Conservation (phyloP, 345 rosid genomes). For the Carallia pectinifolia region DNA sequence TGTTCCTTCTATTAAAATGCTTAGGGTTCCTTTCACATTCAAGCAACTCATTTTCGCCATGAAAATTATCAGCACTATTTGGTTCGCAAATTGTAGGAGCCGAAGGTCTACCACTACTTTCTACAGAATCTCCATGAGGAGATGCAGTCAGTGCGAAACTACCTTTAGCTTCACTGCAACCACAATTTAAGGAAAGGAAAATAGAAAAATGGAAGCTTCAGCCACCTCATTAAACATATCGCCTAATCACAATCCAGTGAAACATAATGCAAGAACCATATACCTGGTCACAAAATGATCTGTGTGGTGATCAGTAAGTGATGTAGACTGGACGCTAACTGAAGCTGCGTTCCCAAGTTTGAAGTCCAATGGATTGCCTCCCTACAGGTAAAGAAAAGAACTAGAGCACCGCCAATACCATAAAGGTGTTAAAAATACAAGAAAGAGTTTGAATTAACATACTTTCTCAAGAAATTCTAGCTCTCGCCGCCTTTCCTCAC, state of each 20-base stretch:
- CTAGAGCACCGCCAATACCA: constrained; percentile 5
- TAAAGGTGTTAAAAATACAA: constrained; percentile 18
- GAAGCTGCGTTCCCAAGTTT: constrained; percentile 74
- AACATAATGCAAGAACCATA: constrained; percentile 21
- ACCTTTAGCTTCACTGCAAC: constrained; percentile 87
- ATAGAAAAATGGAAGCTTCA: constrained; percentile 16
- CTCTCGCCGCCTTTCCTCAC: constrained; percentile 93
- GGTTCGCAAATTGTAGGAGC: constrained; percentile 71
- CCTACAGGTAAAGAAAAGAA: constrained; percentile 50
- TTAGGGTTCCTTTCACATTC: constrained; percentile 49
- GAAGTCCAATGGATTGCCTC: constrained; percentile 98
- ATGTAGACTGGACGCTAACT: constrained; percentile 89
- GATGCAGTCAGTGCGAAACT: constrained; percentile 95
- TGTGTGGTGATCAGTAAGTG: constrained; percentile 73
- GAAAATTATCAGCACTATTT: constrained; percentile 90
- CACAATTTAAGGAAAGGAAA: constrained; percentile 20
- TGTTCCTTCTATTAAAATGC: constrained; percentile 53
- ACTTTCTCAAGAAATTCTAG: constrained; percentile 98
- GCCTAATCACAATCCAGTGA: constrained; percentile 13
- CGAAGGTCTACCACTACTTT: constrained; percentile 91
- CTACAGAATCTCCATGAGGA: constrained; percentile 92
- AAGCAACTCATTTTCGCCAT: constrained; percentile 69
- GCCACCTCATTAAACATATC: constrained; percentile 21
- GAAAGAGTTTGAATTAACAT: constrained; percentile 31
- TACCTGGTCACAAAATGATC: constrained; percentile 89